Percentiles rank a stretch among this genome's conserved stretches.
Conservation (phyloP, 805 yeast genomes). For the Pichia pseudocactophila region DNA sequence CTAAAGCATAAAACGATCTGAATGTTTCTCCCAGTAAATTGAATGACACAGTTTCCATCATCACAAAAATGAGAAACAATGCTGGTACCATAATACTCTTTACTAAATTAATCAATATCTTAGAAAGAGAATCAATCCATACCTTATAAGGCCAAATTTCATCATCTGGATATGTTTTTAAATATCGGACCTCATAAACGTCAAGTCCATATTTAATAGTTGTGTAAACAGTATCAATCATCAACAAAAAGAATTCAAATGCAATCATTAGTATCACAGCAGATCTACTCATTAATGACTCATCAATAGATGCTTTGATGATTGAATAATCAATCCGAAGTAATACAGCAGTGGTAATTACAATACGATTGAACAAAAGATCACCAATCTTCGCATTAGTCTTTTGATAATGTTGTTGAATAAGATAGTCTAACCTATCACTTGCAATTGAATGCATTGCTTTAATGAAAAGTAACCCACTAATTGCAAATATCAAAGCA, state of each 20-base stretch:
- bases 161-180: slow-evolving; percentile 34
- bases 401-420: slow-evolving; percentile 32
- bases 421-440: slow-evolving; percentile 38
- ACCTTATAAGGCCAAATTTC: slow-evolving; percentile 74
- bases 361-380: slow-evolving; percentile 32
- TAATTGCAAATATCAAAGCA: slow-evolving; percentile 30
- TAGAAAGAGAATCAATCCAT: slow-evolving; percentile 39
- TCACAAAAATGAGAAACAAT: slow-evolving; percentile 35
- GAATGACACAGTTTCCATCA: slow-evolving; percentile 30
- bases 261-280: slow-evolving; percentile 60
- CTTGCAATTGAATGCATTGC: slow-evolving; percentile 70
- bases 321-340: slow-evolving; percentile 42
- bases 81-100: slow-evolving; percentile 21
- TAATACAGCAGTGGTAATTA: slow-evolving; percentile 37
- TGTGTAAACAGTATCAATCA: slow-evolving; percentile 42
- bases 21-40: slow-evolving; percentile 26
- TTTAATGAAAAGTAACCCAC: slow-evolving; percentile 42
- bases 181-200: slow-evolving; percentile 45
- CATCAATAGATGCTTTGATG: slow-evolving; percentile 48
- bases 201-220: slow-evolving; percentile 41
- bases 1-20: slow-evolving; percentile 19
- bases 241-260: slow-evolving; percentile 62
- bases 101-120: slow-evolving; percentile 39
- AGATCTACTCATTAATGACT: slow-evolving; percentile 43
- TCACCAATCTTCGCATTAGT: slow-evolving; percentile 15